A percentile compares a stretch with the other conserved stretches of the same genome.
These are phyloP conservation scores for Rhododendron vialii DNA, from an alignment of 148 eudicot species.

Conservation along the genomic window DNA sequence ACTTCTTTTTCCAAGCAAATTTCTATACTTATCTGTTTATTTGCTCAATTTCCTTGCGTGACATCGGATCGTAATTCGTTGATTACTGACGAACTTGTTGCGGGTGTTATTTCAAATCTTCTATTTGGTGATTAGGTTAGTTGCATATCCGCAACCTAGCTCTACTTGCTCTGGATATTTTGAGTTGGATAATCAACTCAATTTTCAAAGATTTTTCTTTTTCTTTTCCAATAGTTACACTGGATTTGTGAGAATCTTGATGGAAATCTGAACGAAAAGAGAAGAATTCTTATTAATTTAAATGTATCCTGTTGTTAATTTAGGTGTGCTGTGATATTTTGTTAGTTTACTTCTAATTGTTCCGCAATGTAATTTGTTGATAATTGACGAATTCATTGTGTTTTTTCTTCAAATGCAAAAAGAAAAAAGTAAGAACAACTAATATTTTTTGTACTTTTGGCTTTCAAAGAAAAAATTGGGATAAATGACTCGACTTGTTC, in stretches of 20 bases:
- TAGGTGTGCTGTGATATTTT: neutral
- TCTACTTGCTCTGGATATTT: neutral
- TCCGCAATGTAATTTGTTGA: neutral
- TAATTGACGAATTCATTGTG: neutral
- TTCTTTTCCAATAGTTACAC: neutral
- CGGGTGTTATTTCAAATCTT: neutral
- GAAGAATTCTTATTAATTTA: neutral
- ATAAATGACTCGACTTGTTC: neutral
- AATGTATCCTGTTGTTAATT: neutral
- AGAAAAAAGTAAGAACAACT: neutral
- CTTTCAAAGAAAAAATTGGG: neutral
- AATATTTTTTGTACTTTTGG: neutral
- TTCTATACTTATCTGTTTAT: neutral
- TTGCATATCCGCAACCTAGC: neutral
- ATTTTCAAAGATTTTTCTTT: neutral
- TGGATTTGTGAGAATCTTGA: neutral
- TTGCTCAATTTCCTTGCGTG: neutral
- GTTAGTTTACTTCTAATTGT: neutral
- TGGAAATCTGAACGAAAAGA: neutral
- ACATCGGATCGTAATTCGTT: neutral
- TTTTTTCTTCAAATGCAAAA: neutral
- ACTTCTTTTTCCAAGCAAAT: neutral
- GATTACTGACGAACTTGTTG: neutral
- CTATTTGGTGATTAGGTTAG: neutral
- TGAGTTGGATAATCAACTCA: neutral